Evolutionary conservation across 2,329 filamentous ascomycete genomes (phyloP), one percentile per base, ranked within the genome.

Genomic region (Talaromyces amestolkiae): DNA sequence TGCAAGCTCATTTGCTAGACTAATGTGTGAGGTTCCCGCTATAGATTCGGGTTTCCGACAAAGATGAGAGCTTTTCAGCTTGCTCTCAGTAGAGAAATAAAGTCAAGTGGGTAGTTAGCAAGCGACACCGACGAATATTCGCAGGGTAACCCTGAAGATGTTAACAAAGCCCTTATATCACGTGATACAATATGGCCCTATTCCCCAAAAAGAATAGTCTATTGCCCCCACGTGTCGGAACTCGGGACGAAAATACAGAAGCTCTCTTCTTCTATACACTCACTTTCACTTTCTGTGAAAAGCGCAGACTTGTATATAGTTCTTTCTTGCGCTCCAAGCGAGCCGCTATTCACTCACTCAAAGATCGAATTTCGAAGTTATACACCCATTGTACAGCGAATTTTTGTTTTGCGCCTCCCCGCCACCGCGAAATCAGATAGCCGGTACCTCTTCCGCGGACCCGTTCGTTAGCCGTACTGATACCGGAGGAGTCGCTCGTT

Each of bases 241-340:
- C 35, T 24, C 19, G 56, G 56, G 41, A 43, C 56, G 19, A 41
- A 43, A 58, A 17, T n/a, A 27, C 27, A 39, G 17, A 58, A n/a
- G 56, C 13, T 31, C 43, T 51, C 22, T 51, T 41, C 47, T 11
- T 45, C 31, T 10, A 37, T 35, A 56, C 53, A 56, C 11, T 27
- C 47, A 17, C 19, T 9, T 19, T n/a, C 15, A 8, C 31, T 49
- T 22, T 22, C 6, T 17, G 19, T 49, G 24, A 7, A 15, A 19
- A 41, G 47, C 33, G 31, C 35, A 43, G 3, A 62, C 35, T 41
- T 62, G 60, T 62, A 54, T 22, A 62, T 62, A 62, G 22, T 8
- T 22, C 35, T 17, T 19, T 54, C 2, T 43, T 53, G 49, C 17
- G 13, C 27, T 37, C 15, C 35, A 39, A 39, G 9, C 10, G n/a